Percentiles rank a stretch among this genome's conserved stretches.
These are phyloP conservation scores for Achaetomiella virescens DNA, from an alignment of 495 filamentous ascomycete genomes.

Conservation along the genomic window DNA sequence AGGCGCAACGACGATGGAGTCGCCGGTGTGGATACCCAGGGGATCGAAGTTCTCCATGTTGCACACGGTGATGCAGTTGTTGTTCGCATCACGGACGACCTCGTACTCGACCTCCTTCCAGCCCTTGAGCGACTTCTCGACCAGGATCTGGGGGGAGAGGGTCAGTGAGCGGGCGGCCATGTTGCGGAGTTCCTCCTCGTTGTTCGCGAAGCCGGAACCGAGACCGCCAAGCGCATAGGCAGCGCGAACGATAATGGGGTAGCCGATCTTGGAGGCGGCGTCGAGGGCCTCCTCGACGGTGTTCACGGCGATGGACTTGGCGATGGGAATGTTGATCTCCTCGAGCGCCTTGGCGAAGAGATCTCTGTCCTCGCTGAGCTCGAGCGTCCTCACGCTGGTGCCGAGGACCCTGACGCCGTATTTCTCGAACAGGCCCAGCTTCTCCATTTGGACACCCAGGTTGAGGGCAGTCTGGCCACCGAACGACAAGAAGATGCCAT, in stretches of 20 bases:
- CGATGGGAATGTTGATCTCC: conserved; percentile 96
- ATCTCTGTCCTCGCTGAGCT: conserved; percentile 93
- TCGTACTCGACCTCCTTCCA: conserved; percentile 99
- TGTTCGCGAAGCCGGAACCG: conserved; percentile 93
- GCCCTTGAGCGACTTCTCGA: conserved; percentile 98
- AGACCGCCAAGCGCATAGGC: conserved; percentile 94
- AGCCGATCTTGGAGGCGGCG: conserved; percentile 80
- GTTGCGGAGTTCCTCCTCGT: conserved; percentile 86
- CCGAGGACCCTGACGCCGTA: conserved; percentile 92
- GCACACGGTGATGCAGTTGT: conserved; percentile 99
- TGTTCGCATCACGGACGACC: conserved; percentile 88
- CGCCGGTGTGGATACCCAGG: conserved; percentile 94
- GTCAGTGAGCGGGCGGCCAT: conserved; percentile 88
- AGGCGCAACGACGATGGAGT: conserved; percentile 96
- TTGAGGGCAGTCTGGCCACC: conserved; percentile 96
- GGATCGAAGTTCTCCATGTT: conserved; percentile 99
- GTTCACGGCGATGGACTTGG: conserved; percentile 84
- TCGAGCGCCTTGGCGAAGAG: conserved; percentile 80
- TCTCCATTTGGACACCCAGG: conserved; percentile 93
- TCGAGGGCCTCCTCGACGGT: conserved; percentile 86
- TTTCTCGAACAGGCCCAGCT: conserved; percentile 89
- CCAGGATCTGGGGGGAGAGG: conserved; percentile 91
- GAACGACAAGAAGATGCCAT: conserved; percentile 96
- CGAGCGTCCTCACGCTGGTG: conserved; percentile 87
- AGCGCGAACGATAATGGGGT: conserved; percentile 95